Evolutionary conservation across 495 filamentous ascomycete genomes (phyloP).

Genomic region (Talaromyces stipitatus): DNA sequence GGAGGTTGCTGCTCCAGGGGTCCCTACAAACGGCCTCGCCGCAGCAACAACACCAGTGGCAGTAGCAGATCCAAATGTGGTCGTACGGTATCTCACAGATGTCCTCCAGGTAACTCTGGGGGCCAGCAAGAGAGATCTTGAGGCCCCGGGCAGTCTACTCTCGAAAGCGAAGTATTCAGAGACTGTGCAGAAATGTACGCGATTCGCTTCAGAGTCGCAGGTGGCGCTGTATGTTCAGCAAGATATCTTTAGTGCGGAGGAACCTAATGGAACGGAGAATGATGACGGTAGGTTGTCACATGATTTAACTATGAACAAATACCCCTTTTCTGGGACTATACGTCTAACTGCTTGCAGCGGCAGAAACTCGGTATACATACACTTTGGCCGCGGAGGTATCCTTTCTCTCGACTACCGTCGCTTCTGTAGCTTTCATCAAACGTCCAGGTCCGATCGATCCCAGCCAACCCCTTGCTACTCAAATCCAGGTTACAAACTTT

Average conservation of each 20-base stretch:
- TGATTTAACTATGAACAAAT: background rate
- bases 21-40: constrained; percentile 35
- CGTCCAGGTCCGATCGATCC: constrained; percentile 79
- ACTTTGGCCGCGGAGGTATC: constrained; percentile 74
- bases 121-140: constrained; percentile 71
- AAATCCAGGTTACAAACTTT: constrained; percentile 87
- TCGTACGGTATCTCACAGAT: constrained; percentile 73
- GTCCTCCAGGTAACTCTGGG: constrained; percentile 81
- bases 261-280: constrained; percentile 41
- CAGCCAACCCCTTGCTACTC: constrained; percentile 64
- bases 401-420: constrained; percentile 66
- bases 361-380: constrained; percentile 54
- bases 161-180: constrained; percentile 61
- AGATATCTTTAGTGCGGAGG: constrained; percentile 54
- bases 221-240: constrained; percentile 85
- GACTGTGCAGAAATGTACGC: constrained; percentile 76
- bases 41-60: constrained; percentile 27
- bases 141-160: constrained; percentile 72
- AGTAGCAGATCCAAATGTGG: constrained; percentile 46
- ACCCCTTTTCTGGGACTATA: background rate
- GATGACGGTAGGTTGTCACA: constrained; percentile 26
- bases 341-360: constrained; percentile 11
- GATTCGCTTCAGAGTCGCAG: constrained; percentile 84
- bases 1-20: constrained; percentile 44
- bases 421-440: constrained; percentile 85